These are phyloP conservation scores for Herpotrichia juniperi DNA, from an alignment of 2,329 filamentous ascomycete species.

Conservation along the genomic window DNA sequence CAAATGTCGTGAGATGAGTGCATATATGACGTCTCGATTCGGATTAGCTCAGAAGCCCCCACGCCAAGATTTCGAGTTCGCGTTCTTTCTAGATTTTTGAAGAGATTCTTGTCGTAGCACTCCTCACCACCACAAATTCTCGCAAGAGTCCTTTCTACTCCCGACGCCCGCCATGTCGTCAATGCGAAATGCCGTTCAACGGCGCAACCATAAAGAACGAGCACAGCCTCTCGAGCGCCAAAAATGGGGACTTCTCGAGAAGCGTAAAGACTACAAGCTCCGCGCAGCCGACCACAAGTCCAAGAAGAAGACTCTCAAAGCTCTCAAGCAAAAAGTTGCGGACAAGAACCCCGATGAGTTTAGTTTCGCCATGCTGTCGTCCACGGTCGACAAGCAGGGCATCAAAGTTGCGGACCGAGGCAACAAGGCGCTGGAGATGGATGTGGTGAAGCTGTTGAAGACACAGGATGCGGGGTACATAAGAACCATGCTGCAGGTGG, in stretches of 20 bases:
- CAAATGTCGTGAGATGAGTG: neutral
- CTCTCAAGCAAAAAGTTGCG: constrained; percentile 63
- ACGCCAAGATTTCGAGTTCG: constrained; percentile 4
- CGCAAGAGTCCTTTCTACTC: neutral
- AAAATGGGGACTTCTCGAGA: constrained; percentile 91
- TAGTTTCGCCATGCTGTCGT: constrained; percentile 67
- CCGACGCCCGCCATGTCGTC: constrained; percentile 1
- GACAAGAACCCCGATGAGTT: constrained; percentile 72
- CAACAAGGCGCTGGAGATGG: constrained; percentile 55
- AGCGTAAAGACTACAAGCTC: constrained; percentile 82
- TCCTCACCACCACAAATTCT: neutral
- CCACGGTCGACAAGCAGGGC: constrained; percentile 54
- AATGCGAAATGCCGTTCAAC: constrained; percentile 55
- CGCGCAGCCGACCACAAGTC: constrained; percentile 68
- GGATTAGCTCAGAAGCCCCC: constrained; percentile 3
- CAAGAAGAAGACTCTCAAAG: constrained; percentile 65
- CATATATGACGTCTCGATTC: neutral
- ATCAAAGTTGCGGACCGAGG: constrained; percentile 51
- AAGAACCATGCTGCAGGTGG: constrained; percentile 62
- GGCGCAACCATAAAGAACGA: constrained; percentile 88
- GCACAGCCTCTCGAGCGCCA: constrained; percentile 83
- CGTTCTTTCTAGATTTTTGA: no score
- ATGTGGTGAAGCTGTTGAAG: constrained; percentile 68
- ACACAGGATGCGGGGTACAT: constrained; percentile 70
- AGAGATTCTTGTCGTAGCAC: neutral